Conservation (phyloP, 768 basidiomycete genomes). For the Sarcomyxa edulis region DNA sequence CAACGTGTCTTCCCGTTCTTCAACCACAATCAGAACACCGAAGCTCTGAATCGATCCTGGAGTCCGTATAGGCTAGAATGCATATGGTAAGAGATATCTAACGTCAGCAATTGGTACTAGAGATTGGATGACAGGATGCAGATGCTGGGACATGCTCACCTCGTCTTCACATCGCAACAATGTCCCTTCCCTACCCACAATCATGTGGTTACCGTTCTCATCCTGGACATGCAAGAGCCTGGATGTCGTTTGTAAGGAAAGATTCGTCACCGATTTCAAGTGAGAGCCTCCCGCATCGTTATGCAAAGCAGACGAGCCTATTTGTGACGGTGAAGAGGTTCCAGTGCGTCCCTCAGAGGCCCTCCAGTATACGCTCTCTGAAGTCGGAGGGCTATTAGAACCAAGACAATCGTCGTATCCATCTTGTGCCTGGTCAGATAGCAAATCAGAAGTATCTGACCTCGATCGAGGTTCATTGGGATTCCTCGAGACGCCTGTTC, state of each 20-base stretch:
- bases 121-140: neutral
- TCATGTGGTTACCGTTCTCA: constrained; percentile 63
- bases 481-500: no score
- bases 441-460: no score
- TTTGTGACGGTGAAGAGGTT: no score
- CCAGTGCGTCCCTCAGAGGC: no score
- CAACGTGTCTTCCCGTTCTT: constrained; percentile 52
- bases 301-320: no score
- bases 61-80: constrained; percentile 63
- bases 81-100: neutral
- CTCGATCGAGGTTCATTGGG: no score
- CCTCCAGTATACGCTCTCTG: no score
- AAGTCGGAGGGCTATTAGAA: no score
- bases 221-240: constrained; percentile 63
- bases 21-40: constrained; percentile 72
- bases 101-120: neutral
- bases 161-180: constrained; percentile 73
- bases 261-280: no score
- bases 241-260: constrained; percentile 43
- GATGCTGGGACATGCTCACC: constrained; percentile 28
- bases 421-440: no score
- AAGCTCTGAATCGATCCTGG: constrained; percentile 82
- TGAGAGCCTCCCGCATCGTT: no score
- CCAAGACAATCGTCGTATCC: no score
- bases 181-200: constrained; percentile 65